Conservation (phyloP, 441 rosid species). For the Pelargonium exstipulatum region DNA sequence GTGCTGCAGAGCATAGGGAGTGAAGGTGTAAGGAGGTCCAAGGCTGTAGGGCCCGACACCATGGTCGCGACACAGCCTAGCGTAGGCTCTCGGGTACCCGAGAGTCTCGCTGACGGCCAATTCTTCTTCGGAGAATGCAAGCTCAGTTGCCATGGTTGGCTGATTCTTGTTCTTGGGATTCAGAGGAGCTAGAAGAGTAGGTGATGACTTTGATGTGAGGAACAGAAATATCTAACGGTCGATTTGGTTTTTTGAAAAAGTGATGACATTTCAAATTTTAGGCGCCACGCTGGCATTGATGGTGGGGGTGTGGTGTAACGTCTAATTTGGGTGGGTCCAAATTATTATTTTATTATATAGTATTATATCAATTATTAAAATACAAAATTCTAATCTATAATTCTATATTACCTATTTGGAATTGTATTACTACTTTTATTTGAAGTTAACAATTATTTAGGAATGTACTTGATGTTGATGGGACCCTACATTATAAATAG, state of each 20-base stretch:
- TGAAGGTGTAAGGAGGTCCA: slow-evolving; percentile 77
- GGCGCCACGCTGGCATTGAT: not conserved
- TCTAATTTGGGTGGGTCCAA: not conserved
- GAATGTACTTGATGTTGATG: no score
- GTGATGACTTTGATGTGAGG: not conserved
- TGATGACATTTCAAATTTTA: not conserved
- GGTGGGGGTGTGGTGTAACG: not conserved
- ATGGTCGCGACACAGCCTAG: slow-evolving; percentile 53
- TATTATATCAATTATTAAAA: no score
- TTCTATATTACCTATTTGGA: no score
- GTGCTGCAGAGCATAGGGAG: slow-evolving; percentile 48
- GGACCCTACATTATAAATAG: no score
- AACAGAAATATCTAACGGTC: no score
- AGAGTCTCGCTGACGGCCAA: slow-evolving; percentile 51
- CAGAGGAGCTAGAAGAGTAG: not conserved
- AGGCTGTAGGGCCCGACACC: slow-evolving; percentile 31
- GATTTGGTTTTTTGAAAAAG: not conserved
- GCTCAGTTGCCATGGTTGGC: slow-evolving; percentile 33
- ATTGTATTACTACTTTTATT: no score
- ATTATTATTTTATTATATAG: not conserved
- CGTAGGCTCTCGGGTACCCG: slow-evolving; percentile 73
- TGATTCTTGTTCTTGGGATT: slow-evolving; percentile 12
- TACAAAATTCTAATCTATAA: no score
- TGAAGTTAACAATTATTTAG: no score
- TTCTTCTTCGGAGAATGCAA: slow-evolving; percentile 46